Conservation (phyloP, 139 green algal genomes). For the Closterium sp. region DNA sequence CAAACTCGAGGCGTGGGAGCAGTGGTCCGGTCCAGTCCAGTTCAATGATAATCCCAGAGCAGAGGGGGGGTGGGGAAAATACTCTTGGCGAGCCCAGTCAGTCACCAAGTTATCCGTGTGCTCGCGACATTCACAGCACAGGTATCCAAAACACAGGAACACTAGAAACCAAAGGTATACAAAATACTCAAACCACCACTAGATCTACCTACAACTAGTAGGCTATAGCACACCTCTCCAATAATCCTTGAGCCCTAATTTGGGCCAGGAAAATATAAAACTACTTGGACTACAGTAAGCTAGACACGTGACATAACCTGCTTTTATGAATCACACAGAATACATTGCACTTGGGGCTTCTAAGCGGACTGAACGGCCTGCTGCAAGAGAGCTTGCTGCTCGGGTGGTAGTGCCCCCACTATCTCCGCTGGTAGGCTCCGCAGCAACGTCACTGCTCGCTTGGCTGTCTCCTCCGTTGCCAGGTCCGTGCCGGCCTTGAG, state of each 20-base stretch:
- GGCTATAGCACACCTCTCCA: not conserved
- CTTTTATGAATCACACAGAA: not conserved
- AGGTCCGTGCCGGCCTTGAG: conserved; percentile 36
- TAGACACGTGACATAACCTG: not conserved
- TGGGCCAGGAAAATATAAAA: not conserved
- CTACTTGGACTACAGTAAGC: not conserved
- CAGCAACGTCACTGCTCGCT: conserved; percentile 21
- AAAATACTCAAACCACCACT: not conserved
- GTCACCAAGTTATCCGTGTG: no score
- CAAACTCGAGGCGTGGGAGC: no score
- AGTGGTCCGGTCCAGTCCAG: no score
- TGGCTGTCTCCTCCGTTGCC: conserved; percentile 25
- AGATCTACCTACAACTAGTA: not conserved
- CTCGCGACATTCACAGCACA: no score
- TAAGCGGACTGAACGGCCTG: not conserved
- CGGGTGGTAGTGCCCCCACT: not conserved
- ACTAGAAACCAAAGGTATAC: no score
- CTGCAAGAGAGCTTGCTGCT: conserved; percentile 16
- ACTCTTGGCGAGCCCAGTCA: no score
- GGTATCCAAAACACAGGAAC: no score
- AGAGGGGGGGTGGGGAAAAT: no score
- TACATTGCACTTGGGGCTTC: not conserved
- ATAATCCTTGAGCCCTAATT: not conserved
- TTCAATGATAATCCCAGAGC: no score
- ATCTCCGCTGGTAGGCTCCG: not conserved